Evolutionary conservation across 495 filamentous ascomycete genomes (phyloP), one percentile per base, ranked within the genome.

Genomic region (Neurospora sp.): DNA sequence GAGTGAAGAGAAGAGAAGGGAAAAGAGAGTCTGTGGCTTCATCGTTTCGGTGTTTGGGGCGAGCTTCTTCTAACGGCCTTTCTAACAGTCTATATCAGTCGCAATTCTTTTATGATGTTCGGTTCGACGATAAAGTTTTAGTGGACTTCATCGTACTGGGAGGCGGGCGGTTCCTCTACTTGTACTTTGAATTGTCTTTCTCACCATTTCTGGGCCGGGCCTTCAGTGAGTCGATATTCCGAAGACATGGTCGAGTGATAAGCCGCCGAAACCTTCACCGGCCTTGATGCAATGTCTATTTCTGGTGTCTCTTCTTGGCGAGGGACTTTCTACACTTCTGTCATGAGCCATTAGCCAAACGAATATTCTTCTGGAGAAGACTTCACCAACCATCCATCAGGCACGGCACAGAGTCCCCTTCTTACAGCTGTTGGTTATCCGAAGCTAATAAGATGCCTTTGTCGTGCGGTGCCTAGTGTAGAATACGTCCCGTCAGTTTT

Each of bases 11-110:
- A 31, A 1, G 2, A 31, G 0, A 7, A 59, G 11, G 5, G 11
- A 4, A 14, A 31, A 1, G 11, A 59, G 0, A 12, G 7, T 0
- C 0, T 27, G 48, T 14, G 20, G n/a, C 48, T 20, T 59, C 48
- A 59, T 59, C 4, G 20, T 59, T 4, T 14, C 4, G 23, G 5
- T 23, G 1, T 23, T 18, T 42, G 41, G 1, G 16, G 41, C 41
- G 31, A 31, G 31, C 2, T 18, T 42, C 8, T 0, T 6, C 12
- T 4, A 40, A 39, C 0, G 0, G 9, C 4, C 9, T n/a, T 0
- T 6, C 12, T 4, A 40, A 39, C 0, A 5, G 9, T 12, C 9
- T 39, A 0, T 39, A 11, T 39, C 12, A 0, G 10, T 12, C 0
- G 11, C 12, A 5, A 40, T 31, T 31, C 1, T 2, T 31, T 31